Base-by-base conservation (phyloP, 1,139 yeast species). In the Zhuliangozyma parablackwelliae region DNA sequence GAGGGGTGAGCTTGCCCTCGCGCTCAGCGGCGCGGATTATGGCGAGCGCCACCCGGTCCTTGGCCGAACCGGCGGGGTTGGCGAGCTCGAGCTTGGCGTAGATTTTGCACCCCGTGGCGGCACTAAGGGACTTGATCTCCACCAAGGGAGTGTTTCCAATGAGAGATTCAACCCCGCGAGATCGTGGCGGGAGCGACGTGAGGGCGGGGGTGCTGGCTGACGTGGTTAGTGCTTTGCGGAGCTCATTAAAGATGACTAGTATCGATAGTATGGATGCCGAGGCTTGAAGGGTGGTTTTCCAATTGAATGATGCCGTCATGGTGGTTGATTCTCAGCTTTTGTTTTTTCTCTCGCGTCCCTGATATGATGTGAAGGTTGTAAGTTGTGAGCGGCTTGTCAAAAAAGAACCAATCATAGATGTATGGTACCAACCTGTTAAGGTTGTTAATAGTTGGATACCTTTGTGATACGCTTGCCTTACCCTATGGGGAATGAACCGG, bases 21-120 rank as follows among this genome's bases (percentile, higher is more conserved):
- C 47, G 39, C 57, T 87, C 96, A 38, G 86, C 85, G 13, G 75
- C 76, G 37, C 77, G 63, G 26, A 90, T 82, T 48, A 92, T 84
- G 1, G 95, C 85, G 35, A 87, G 69, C 1, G 97, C 98, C 29
- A 92, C 95, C 38, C 98, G 68, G 54, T 92, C 98, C 54, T 92
- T 92, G 28, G 97, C 95, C 35, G 95, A 85, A 0, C 97, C 97
- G 16, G 95, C 98, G 1, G 97, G 97, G 52, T 92, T 92, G 50
- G 74, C 65, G 41, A 88, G 64, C 59, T 92, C 98, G 43, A 90
- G 61, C 55, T 92, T 92, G 39, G 95, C 97, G 51, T 80, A 86
- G 8, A 92, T 78, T 34, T 83, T 80, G 54, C 95, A 82, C 0
- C 95, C 95, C 0, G 96, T 87, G 20, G 72, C 62, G 10, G 69